Conservation (phyloP, 73 alveolate species). For the Tetrahymena thermophila region DNA sequence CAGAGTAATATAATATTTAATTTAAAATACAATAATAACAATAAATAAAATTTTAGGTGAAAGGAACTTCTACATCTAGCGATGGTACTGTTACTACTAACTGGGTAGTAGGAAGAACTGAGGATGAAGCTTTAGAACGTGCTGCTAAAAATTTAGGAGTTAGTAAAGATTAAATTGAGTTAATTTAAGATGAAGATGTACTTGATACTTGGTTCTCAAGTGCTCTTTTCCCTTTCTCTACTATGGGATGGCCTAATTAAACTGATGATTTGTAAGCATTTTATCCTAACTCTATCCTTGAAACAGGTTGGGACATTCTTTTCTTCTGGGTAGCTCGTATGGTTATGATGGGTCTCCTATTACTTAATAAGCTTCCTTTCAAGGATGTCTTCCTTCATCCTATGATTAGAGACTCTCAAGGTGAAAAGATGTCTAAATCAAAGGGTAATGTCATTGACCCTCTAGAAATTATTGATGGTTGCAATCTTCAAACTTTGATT, state of each 20-base stretch:
- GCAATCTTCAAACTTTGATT: slow-evolving; percentile 67
- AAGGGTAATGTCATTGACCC: slow-evolving; percentile 99
- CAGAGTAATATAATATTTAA: slow-evolving; percentile 29
- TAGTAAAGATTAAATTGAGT: slow-evolving; percentile 24
- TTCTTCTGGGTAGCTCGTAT: slow-evolving; percentile 97
- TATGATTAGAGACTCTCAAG: slow-evolving; percentile 85
- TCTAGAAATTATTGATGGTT: slow-evolving; percentile 91
- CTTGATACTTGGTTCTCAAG: slow-evolving; percentile 99
- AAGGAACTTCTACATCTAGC: slow-evolving; percentile 63
- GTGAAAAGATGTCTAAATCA: slow-evolving; percentile 93
- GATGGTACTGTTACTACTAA: slow-evolving; percentile 70
- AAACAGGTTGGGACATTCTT: slow-evolving; percentile 98
- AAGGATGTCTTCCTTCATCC: slow-evolving; percentile 93
- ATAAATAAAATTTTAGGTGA: slow-evolving; percentile 13
- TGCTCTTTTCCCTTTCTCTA: slow-evolving; percentile 97
- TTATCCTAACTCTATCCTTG: slow-evolving; percentile 90
- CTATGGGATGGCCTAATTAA: slow-evolving; percentile 94
- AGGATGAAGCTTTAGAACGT: slow-evolving; percentile 78
- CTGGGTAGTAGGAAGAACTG: slow-evolving; percentile 85
- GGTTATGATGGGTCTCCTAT: slow-evolving; percentile 95
- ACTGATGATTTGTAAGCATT: slow-evolving; percentile 78
- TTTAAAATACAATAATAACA: slow-evolving; percentile 43
- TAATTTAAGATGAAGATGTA: slow-evolving; percentile 76
- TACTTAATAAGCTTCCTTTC: slow-evolving; percentile 94
- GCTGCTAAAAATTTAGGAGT: slow-evolving; percentile 73